A percentile compares a stretch with the other conserved stretches of the same genome.
These are phyloP conservation scores for Stipa capillata DNA, from an alignment of 176 grass and related monocot species.

Conservation along the genomic window DNA sequence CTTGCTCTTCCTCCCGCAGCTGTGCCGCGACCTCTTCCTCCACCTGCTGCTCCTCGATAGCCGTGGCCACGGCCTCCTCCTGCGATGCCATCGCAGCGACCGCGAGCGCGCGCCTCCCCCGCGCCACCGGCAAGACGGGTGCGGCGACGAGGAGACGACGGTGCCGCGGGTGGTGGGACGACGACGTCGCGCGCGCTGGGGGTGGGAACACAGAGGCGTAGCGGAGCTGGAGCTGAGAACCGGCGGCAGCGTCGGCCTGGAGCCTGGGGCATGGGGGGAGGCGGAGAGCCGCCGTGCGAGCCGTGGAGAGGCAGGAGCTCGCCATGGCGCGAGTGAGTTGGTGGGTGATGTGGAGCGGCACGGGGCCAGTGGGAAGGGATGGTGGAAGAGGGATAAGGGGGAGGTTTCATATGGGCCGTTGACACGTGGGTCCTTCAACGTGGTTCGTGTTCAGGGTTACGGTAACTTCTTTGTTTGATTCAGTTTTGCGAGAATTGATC, in stretches of 20 bases:
- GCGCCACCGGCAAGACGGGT: background rate
- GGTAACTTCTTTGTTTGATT: no score
- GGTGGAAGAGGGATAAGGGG: slow-evolving; percentile 29
- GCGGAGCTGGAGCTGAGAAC: background rate
- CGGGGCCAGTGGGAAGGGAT: slow-evolving; percentile 33
- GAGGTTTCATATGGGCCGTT: background rate
- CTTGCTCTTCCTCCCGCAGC: slow-evolving; percentile 39
- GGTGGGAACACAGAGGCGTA: background rate
- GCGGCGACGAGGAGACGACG: slow-evolving; percentile 7
- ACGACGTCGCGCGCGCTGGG: slow-evolving; percentile 1
- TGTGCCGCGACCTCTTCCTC: background rate
- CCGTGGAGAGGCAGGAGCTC: slow-evolving; percentile 54
- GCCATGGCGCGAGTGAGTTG: no score
- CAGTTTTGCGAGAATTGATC: no score
- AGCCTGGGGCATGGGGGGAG: no score
- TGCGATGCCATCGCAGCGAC: slow-evolving; percentile 30
- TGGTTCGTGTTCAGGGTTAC: no score
- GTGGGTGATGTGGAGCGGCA: slow-evolving; percentile 58
- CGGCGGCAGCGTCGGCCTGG: no score
- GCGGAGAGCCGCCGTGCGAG: slow-evolving; percentile 16
- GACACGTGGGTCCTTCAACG: slow-evolving; percentile 25
- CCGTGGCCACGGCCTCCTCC: slow-evolving; percentile 41
- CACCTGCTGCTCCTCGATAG: slow-evolving; percentile 33
- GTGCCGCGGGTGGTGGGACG: background rate
- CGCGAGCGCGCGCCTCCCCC: no score